Evolutionary conservation across 305 asterid genomes (phyloP).

Genomic region (Withania somnifera): DNA sequence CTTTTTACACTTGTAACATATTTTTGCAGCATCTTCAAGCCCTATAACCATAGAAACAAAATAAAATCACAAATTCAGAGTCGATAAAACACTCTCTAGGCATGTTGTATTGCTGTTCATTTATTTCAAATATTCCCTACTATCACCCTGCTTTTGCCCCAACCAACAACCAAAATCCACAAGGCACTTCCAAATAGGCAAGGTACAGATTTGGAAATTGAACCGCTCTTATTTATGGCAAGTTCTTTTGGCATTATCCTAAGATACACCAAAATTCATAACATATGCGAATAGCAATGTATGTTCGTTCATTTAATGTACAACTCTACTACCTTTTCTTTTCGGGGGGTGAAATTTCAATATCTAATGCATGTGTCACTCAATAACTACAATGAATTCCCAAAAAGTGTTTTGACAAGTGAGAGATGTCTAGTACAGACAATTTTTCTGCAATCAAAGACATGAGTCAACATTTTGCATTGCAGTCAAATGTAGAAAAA

Average conservation of each 20-base stretch:
- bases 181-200: background rate
- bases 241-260: background rate
- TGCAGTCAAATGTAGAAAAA: background rate
- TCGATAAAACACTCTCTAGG: background rate
- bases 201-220: background rate
- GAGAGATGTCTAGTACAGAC: background rate
- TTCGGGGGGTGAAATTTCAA: background rate
- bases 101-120: background rate
- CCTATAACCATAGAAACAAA: conserved; percentile 22
- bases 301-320: background rate
- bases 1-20: conserved; percentile 89
- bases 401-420: background rate
- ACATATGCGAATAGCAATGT: background rate
- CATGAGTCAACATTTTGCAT: background rate
- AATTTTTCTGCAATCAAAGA: background rate
- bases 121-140: background rate
- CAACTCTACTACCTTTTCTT: background rate
- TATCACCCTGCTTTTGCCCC: background rate
- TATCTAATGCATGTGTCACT: background rate
- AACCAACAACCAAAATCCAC: background rate
- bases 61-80: background rate
- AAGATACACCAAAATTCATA: background rate
- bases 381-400: background rate
- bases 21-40: conserved; percentile 51
- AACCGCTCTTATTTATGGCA: background rate